Evolutionary conservation across 2,329 filamentous ascomycete genomes (phyloP), one percentile per base, ranked within the genome.

Genomic region (Beauveria varroae): DNA sequence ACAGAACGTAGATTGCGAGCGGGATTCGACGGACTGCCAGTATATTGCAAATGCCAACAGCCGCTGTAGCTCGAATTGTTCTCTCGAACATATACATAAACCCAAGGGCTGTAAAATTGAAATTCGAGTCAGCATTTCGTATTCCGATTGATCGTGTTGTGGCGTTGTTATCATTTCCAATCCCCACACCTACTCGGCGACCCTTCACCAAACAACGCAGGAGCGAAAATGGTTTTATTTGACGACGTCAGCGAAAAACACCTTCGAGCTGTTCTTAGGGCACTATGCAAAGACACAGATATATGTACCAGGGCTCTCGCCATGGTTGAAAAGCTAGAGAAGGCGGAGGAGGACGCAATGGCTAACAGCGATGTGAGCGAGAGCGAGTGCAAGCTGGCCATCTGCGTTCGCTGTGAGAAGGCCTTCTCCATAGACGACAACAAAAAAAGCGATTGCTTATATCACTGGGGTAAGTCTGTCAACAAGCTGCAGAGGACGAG

Each of bases 151-250:
- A 30, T 30, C 9, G 8, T 30, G 9, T 30, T 9, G 28, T 30
- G 28, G 28, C 28, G 28, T 10, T 30, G 28, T 9, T 30, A 30
- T 10, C 66, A 65, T n/a, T 28, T 68, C n/a, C 50, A 37, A n/a
- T 58, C 66, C 56, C 61, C 47, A 51, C 24, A 50, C 26, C 28
- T 12, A 6, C 20, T 10, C 44, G 24, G 16, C 20, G 24, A 26
- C 10, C 8, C 16, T 16, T 14, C 5, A 47, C 10, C 12, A 14
- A 24, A 47, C 44, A 16, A 24, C 5, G 26, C 6, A 18, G 5
- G 3, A 22, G 44, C 14, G 10, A 24, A 22, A 18, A 47, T 47
- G 44, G 44, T 3, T 1, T 12, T 47, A 3, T 47, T 47, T 16
- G 22, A 20, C 44, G 1, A 24, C 5, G 24, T 22, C 0, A 47